Percentiles rank a stretch among this genome's conserved stretches.
Evolutionary conservation across 2,329 filamentous ascomycete species (phyloP).

Genomic region (Didymella segeticola): DNA sequence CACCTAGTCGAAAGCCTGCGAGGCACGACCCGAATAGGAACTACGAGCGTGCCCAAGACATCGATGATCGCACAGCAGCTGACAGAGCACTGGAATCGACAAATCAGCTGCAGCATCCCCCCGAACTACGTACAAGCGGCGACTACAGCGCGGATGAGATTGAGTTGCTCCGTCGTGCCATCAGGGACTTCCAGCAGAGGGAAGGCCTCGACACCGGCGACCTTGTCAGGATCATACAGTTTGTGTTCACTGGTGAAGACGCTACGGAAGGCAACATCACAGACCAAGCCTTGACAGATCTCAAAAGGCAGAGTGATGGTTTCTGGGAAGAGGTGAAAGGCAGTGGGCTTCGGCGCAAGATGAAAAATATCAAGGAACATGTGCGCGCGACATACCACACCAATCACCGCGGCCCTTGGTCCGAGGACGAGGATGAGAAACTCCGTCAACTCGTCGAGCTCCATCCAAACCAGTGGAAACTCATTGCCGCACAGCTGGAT

Average conservation of each 20-base stretch:
- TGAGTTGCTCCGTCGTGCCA: constrained; percentile 34
- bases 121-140: constrained; percentile 22
- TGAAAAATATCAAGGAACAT: constrained; percentile 47
- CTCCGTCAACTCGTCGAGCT: constrained; percentile 56
- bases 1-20: not conserved
- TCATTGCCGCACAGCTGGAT: constrained; percentile 65
- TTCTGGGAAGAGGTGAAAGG: constrained; percentile 45
- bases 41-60: constrained; percentile 3
- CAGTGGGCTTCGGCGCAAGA: constrained; percentile 42
- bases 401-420: constrained; percentile 69
- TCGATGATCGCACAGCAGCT: constrained; percentile 18
- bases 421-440: constrained; percentile 63
- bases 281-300: constrained; percentile 9
- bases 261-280: not conserved
- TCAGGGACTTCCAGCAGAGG: constrained; percentile 29
- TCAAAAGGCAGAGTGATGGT: constrained; percentile 19
- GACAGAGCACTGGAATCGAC: constrained; percentile 20
- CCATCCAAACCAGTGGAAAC: constrained; percentile 65
- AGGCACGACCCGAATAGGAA: constrained; percentile 8
- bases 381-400: constrained; percentile 71
- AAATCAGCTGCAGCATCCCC: constrained; percentile 22
- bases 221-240: constrained; percentile 33
- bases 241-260: not conserved
- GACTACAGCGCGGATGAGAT: constrained; percentile 30
- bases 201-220: constrained; percentile 21